These are phyloP conservation scores for Byssochlamys sp. DNA, from an alignment of 2,329 filamentous ascomycete species.

Conservation along the genomic window DNA sequence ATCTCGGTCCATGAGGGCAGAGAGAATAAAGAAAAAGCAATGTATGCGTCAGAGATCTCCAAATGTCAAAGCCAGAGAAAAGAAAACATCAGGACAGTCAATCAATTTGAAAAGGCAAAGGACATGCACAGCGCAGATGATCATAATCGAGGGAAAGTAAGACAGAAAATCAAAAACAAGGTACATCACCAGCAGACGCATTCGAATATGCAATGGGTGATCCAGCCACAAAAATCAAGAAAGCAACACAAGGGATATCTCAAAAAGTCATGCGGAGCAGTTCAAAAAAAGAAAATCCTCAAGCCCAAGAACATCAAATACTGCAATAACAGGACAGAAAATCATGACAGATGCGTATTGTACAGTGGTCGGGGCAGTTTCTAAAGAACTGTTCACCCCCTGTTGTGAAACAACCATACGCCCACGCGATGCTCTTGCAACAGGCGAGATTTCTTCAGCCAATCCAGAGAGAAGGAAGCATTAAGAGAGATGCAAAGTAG, in stretches of 20 bases:
- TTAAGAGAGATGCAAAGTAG: slow-evolving; percentile 3
- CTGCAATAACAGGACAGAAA: not conserved
- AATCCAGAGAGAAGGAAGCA: not conserved
- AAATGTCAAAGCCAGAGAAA: not conserved
- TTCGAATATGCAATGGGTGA: not conserved
- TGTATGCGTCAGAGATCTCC: too few relatives aligned
- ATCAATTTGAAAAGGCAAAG: not conserved
- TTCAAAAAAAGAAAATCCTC: not conserved
- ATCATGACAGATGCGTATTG: not conserved
- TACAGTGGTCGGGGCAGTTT: not conserved
- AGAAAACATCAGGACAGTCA: not conserved
- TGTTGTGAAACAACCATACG: not conserved
- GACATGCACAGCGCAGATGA: not conserved
- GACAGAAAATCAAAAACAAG: not conserved
- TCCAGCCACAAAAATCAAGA: not conserved
- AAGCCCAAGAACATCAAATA: not conserved
- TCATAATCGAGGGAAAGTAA: not conserved
- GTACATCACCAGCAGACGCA: not conserved
- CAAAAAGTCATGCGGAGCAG: not conserved
- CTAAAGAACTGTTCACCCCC: not conserved
- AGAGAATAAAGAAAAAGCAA: too few relatives aligned
- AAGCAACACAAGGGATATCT: not conserved
- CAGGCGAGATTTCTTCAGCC: not conserved
- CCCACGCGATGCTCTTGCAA: not conserved
- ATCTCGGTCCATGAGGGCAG: too few relatives aligned